Percentiles rank a stretch among this genome's conserved stretches.
Evolutionary conservation across 345 rosid species (phyloP).

Genomic region (Ailanthus altissimus): DNA sequence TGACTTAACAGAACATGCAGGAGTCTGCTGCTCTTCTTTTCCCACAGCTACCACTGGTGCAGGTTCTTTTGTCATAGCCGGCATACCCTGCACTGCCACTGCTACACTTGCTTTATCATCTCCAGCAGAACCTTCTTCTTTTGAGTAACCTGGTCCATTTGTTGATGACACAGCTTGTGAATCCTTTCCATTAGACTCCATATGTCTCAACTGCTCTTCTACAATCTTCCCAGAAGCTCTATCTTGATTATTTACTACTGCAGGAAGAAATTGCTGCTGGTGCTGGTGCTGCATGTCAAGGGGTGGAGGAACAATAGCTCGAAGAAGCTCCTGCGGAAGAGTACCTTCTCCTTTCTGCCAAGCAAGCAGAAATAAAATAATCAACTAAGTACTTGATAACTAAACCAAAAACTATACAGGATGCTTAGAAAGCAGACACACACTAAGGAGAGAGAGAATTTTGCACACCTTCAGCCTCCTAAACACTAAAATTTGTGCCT

Average conservation of each 20-base stretch:
- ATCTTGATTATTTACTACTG: constrained; percentile 60
- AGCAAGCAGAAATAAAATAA: constrained; percentile 29
- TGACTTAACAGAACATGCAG: constrained; percentile 52
- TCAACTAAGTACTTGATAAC: constrained; percentile 9
- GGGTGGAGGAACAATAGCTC: constrained; percentile 85
- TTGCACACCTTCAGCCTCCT: constrained; percentile 82
- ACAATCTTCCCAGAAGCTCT: constrained; percentile 54
- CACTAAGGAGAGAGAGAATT: constrained; percentile 17
- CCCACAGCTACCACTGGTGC: constrained; percentile 40
- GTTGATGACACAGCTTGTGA: constrained; percentile 46
- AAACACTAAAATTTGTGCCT: constrained; percentile 97
- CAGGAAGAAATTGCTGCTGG: constrained; percentile 46
- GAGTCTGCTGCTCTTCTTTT: constrained; percentile 78
- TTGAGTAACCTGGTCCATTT: constrained; percentile 45
- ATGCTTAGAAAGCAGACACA: neutral
- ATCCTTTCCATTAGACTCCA: constrained; percentile 62
- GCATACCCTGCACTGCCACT: constrained; percentile 41
- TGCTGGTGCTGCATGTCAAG: constrained; percentile 74
- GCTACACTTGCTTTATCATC: constrained; percentile 65
- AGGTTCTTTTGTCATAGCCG: constrained; percentile 54
- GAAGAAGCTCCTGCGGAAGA: constrained; percentile 94
- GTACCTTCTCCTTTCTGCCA: constrained; percentile 91
- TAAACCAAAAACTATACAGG: neutral
- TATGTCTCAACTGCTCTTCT: constrained; percentile 59
- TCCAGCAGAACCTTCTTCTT: constrained; percentile 59